Conservation (phyloP, 2,329 filamentous ascomycete genomes). For the Fusarium abutilonis region DNA sequence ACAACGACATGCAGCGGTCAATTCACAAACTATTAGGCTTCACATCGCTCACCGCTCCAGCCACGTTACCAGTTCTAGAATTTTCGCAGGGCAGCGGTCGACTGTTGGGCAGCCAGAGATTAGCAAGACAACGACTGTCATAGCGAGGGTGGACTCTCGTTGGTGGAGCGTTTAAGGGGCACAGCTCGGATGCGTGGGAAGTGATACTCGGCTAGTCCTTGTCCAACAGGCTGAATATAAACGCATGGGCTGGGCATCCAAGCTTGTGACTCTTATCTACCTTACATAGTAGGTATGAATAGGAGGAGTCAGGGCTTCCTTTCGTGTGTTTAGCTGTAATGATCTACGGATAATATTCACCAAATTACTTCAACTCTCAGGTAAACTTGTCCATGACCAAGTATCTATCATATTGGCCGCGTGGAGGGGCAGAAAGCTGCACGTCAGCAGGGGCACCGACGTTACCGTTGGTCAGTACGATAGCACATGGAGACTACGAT, state of each 20-base stretch:
- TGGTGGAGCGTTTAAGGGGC: slow-evolving; percentile 27
- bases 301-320: too few relatives aligned
- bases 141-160: slow-evolving; percentile 11
- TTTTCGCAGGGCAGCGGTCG: slow-evolving; percentile 26
- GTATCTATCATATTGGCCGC: slow-evolving; percentile 10
- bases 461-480: slow-evolving; percentile 25
- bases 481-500: slow-evolving; percentile 25
- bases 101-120: slow-evolving; percentile 37
- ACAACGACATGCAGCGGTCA: slow-evolving; percentile 16
- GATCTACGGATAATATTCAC: too few relatives aligned
- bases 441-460: slow-evolving; percentile 30
- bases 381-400: background rate
- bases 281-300: too few relatives aligned
- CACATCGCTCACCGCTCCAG: slow-evolving; percentile 30
- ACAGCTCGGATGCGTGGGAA: background rate
- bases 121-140: slow-evolving; percentile 18
- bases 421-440: slow-evolving; percentile 24
- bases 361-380: too few relatives aligned
- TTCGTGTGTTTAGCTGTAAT: too few relatives aligned
- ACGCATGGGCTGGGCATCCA: background rate
- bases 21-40: slow-evolving; percentile 14
- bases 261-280: too few relatives aligned
- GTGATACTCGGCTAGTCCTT: background rate
- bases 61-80: slow-evolving; percentile 34
- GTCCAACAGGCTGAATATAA: background rate